Percentiles rank a stretch among this genome's conserved stretches.
Conservation (phyloP, 176 grass and related monocot species). For the Rhynchospora pubera region DNA sequence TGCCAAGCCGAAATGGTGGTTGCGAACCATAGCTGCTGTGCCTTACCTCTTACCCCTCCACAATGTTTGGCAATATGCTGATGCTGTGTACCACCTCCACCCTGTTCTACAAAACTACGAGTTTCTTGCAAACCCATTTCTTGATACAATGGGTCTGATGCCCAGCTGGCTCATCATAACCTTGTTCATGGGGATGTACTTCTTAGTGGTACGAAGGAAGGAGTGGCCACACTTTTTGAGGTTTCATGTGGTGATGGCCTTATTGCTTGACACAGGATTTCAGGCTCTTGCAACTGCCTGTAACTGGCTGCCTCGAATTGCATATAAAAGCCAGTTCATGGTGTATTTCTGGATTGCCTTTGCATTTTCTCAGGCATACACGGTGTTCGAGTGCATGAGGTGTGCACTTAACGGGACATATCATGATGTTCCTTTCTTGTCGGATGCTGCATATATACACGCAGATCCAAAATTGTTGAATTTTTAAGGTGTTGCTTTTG, state of each 20-base stretch:
- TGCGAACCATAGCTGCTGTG: constrained; percentile 72
- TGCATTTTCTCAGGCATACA: constrained; percentile 63
- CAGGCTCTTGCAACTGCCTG: constrained; percentile 69
- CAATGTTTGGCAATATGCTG: constrained; percentile 78
- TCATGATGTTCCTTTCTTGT: constrained; percentile 66
- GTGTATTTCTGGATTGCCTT: constrained; percentile 67
- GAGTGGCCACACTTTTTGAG: constrained; percentile 82
- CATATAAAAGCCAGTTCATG: constrained; percentile 59
- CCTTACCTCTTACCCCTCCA: constrained; percentile 88
- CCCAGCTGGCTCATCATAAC: constrained; percentile 73
- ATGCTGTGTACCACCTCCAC: constrained; percentile 72
- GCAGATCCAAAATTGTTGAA: constrained; percentile 73
- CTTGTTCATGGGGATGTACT: constrained; percentile 64
- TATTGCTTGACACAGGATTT: constrained; percentile 76
- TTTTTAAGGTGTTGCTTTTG: constrained; percentile 7
- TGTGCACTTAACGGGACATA: constrained; percentile 76
- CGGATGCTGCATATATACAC: constrained; percentile 79
- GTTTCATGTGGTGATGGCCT: constrained; percentile 79
- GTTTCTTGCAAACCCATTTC: constrained; percentile 61
- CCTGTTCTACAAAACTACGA: constrained; percentile 60
- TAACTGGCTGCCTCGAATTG: constrained; percentile 69
- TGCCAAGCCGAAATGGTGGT: constrained; percentile 91
- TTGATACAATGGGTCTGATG: constrained; percentile 66
- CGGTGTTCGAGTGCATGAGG: constrained; percentile 77
- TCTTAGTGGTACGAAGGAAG: constrained; percentile 70